Evolutionary conservation across 306 rosid genomes (phyloP), one percentile per base, ranked within the genome.

Genomic region (Casuarina equisetifolia): DNA sequence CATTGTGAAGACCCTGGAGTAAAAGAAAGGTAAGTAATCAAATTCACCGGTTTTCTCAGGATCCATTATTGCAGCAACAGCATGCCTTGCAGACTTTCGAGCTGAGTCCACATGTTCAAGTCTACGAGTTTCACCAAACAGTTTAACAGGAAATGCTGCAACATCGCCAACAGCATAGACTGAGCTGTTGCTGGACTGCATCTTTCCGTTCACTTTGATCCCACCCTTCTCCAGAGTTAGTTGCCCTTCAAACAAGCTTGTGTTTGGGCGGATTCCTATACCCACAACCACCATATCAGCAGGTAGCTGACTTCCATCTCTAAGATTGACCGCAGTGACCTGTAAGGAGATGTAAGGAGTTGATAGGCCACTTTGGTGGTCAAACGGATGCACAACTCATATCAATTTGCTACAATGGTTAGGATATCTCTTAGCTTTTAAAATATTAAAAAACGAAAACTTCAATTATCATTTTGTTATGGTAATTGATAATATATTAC

Each of bases 221-320:
- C 99, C 99, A 66, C 99, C 99, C 85, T 95, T 95, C 86, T 95
- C 98, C 92, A 91, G 64, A 40, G 96, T 95, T 66, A 95, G 91
- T 72, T 95, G 99, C 49, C 99, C 99, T 90, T 95, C 99, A 82
- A 95, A 95, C 16, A 95, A 86, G 81, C 97, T 84, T 2, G 97
- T 91, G 83, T 92, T 95, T n/a, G 99, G 99, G 48, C 99, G 96
- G 64, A 95, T 92, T 52, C 99, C 99, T 72, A 95, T 95, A 82
- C 99, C 99, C 79, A 91, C 97, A 72, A 95, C 97, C 74, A 95
- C 99, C 94, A 91, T 90, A 89, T 89, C 93, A 1, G 86, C 89
- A 6, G 89, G 89, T 68, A 95, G 80, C 69, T 83, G 71, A 64
- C 80, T 87, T 85, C 94, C 97, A 83, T 92, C 94, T 88, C 88